Evolutionary conservation across 495 filamentous ascomycete genomes (phyloP).

Genomic region (Margaritispora aquatica): DNA sequence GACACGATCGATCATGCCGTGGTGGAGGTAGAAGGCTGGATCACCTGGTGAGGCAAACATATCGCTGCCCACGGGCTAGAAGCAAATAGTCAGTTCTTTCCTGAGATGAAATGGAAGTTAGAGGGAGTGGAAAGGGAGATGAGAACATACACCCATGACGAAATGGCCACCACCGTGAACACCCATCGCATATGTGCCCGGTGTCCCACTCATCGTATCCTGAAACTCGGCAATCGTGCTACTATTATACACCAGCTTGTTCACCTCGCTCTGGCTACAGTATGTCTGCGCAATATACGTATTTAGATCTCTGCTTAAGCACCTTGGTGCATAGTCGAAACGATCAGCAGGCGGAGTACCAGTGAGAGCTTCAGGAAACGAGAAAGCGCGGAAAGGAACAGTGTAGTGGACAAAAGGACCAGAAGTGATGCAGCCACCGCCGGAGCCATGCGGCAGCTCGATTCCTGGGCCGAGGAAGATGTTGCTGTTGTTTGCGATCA

Average conservation of each 20-base stretch:
- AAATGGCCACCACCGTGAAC: conserved; percentile 38
- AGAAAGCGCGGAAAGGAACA: conserved; percentile 45
- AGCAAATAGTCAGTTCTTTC: too few species aligned
- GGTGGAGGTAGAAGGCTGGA: conserved; percentile 36
- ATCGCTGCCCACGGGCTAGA: background rate
- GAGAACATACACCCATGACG: background rate
- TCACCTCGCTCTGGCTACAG: background rate
- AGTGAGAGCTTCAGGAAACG: conserved; percentile 26
- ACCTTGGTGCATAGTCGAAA: conserved; percentile 56
- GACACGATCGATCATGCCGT: background rate
- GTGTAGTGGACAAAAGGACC: conserved; percentile 50
- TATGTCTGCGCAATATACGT: conserved; percentile 24
- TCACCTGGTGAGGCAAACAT: conserved; percentile 47
- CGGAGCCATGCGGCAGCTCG: conserved; percentile 35
- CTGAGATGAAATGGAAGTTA: too few species aligned
- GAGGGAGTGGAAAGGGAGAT: background rate
- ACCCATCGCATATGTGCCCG: conserved; percentile 20
- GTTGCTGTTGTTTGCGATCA: conserved; percentile 23
- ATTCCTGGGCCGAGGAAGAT: conserved; percentile 13
- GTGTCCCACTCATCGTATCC: conserved; percentile 30
- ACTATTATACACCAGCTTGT: conserved; percentile 21
- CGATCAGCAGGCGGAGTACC: conserved; percentile 33
- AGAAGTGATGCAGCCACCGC: conserved; percentile 57
- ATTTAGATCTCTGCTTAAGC: conserved; percentile 60
- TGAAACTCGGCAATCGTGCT: conserved; percentile 22